A percentile compares a stretch with the other conserved stretches of the same genome.
Conservation (phyloP, 352 stramenopile genomes). For the Globisporangium polare region DNA sequence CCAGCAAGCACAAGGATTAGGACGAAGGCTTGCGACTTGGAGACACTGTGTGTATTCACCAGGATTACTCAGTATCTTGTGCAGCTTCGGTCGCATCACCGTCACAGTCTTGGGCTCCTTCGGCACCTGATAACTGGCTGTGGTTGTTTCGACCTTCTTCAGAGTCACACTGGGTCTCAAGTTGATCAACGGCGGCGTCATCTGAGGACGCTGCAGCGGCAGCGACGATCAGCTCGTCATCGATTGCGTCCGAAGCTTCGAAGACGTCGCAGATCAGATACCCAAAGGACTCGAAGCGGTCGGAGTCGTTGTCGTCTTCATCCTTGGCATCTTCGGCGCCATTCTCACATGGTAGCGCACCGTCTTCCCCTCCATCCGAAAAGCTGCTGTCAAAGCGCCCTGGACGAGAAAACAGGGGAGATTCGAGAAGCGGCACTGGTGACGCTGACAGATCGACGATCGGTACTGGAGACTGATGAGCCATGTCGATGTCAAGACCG, state of each 20-base stretch:
- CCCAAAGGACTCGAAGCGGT: constrained; percentile 35
- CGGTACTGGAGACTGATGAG: background rate
- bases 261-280: constrained; percentile 28
- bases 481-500: background rate
- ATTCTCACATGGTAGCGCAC: background rate
- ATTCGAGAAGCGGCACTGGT: constrained; percentile 16
- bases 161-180: background rate
- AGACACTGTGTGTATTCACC: background rate
- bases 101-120: background rate
- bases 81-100: background rate
- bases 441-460: constrained; percentile 10
- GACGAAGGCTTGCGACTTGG: background rate
- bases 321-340: background rate
- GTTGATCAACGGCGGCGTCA: background rate
- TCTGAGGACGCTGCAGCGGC: background rate
- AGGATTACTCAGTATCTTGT: background rate
- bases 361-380: background rate
- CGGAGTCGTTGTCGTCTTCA: constrained; percentile 12
- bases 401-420: background rate
- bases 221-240: background rate
- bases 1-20: background rate
- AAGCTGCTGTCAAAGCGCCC: constrained; percentile 9
- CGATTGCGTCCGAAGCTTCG: background rate
- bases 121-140: background rate
- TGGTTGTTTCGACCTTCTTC: background rate